Percentiles rank a stretch among this genome's conserved stretches.
Evolutionary conservation across 169 alveolate genomes (phyloP).

Genomic region (Plasmodium inui): DNA sequence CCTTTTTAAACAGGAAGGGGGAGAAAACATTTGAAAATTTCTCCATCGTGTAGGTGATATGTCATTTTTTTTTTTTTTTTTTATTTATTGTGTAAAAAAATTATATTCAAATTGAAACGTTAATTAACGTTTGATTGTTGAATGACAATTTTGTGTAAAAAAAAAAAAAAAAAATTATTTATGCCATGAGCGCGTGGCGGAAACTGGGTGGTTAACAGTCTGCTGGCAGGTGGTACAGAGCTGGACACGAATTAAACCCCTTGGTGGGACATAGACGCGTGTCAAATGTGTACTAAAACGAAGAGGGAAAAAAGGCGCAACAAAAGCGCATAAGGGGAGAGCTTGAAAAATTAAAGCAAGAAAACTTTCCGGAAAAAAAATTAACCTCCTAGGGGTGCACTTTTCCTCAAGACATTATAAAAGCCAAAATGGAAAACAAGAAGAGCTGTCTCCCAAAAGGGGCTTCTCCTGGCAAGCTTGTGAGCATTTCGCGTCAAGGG

Average conservation of each 20-base stretch:
- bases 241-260: not conserved
- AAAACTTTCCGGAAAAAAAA: not conserved
- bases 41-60: not conserved
- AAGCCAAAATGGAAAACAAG: not conserved
- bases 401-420: not conserved
- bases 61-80: not conserved
- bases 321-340: not conserved
- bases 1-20: not conserved
- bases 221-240: not conserved
- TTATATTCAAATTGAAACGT: not conserved
- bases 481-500: not conserved
- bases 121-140: not conserved
- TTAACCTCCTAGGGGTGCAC: too few relatives aligned
- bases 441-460: not conserved
- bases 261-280: not conserved
- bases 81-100: not conserved
- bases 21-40: not conserved
- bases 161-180: not conserved
- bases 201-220: not conserved
- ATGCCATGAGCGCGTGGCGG: not conserved
- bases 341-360: not conserved
- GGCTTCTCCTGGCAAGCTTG: not conserved
- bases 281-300: not conserved
- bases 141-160: not conserved
- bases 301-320: not conserved